Percentiles rank a stretch among this genome's conserved stretches.
Conservation (phyloP, 2,329 filamentous ascomycete species). For the Pseudopithomyces chartarum region DNA sequence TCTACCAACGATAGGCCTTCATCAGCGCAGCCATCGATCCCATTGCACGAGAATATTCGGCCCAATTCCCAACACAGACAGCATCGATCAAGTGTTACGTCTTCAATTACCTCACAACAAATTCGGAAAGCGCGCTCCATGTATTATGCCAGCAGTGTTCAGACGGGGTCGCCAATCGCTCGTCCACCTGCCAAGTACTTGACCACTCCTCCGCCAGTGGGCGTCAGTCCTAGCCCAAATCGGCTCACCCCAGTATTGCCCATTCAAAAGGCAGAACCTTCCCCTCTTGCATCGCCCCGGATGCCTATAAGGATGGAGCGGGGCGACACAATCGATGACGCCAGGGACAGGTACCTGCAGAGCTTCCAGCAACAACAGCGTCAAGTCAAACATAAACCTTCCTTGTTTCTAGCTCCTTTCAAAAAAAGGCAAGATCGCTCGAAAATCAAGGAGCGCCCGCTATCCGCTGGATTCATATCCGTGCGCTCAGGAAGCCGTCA, state of each 20-base stretch:
- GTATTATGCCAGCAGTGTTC: slow-evolving; percentile 46
- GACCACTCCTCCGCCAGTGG: slow-evolving; percentile 24
- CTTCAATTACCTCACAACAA: slow-evolving; percentile 37
- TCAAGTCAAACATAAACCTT: slow-evolving; percentile 49
- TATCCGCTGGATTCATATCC: slow-evolving; percentile 22
- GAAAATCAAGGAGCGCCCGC: slow-evolving; percentile 22
- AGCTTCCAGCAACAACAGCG: slow-evolving; percentile 49
- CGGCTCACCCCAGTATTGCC: background rate
- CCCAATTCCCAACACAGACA: slow-evolving; percentile 33
- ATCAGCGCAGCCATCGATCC: slow-evolving; percentile 27
- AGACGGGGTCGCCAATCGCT: slow-evolving; percentile 43
- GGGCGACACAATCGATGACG: slow-evolving; percentile 35
- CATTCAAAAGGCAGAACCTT: slow-evolving; percentile 12
- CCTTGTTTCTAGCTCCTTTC: slow-evolving; percentile 51
- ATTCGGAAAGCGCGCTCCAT: slow-evolving; percentile 46
- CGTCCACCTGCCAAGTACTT: slow-evolving; percentile 41
- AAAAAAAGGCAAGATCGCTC: slow-evolving; percentile 47
- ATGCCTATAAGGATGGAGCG: slow-evolving; percentile 30
- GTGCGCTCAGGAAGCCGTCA: slow-evolving; percentile 16
- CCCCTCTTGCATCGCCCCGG: slow-evolving; percentile 28
- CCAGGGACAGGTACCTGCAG: slow-evolving; percentile 48
- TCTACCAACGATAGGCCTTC: slow-evolving; percentile 18
- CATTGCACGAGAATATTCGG: slow-evolving; percentile 28
- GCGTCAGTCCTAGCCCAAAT: slow-evolving; percentile 8
- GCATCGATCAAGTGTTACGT: slow-evolving; percentile 27